A percentile compares a stretch with the other conserved stretches of the same genome.
Conservation (phyloP, 2,329 filamentous ascomycete genomes). For the Trichoderma sp. region DNA sequence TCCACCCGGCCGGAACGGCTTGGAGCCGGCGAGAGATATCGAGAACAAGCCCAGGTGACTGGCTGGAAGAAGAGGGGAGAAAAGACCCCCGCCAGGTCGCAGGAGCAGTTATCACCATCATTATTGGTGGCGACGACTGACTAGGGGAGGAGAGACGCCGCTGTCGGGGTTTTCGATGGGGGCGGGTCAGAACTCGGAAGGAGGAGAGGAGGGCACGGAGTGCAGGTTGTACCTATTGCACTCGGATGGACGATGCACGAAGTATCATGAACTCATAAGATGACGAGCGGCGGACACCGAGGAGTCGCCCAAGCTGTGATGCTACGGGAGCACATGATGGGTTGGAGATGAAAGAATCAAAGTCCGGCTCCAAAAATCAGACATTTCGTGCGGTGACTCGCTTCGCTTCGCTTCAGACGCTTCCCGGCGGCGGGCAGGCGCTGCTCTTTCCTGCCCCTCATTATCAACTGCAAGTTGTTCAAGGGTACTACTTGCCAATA, state of each 20-base stretch:
- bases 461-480: background rate
- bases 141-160: background rate
- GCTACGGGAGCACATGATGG: too few species aligned
- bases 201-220: too few species aligned
- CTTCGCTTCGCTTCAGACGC: background rate
- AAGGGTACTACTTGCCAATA: background rate
- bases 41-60: background rate
- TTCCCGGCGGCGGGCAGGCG: background rate
- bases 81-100: background rate
- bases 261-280: too few species aligned
- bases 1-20: conserved; percentile 18
- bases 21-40: background rate
- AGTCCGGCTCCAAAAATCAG: too few species aligned
- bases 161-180: too few species aligned
- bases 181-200: too few species aligned
- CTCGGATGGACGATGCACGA: too few species aligned
- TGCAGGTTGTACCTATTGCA: too few species aligned
- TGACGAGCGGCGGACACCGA: too few species aligned
- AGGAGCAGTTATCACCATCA: background rate
- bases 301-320: too few species aligned
- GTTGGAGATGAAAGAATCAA: too few species aligned
- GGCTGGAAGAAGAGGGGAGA: background rate
- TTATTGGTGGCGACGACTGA: background rate
- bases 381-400: background rate
- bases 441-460: background rate